Evolutionary conservation across 2,329 filamentous ascomycete genomes (phyloP).

Genomic region (Nothomitra cinnamomea): DNA sequence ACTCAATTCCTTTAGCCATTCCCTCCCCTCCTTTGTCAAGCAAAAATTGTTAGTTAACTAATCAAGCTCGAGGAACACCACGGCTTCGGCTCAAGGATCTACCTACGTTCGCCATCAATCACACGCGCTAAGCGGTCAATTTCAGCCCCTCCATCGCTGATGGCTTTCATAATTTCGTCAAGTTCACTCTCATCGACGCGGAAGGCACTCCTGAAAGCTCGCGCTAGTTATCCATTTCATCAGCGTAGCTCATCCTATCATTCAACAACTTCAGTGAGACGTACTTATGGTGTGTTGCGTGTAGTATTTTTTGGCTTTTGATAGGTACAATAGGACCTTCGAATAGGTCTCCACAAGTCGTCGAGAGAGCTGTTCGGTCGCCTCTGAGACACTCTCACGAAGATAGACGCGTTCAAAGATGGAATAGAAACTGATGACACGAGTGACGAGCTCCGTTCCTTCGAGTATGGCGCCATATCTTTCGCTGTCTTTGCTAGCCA

Average conservation of each 20-base stretch:
- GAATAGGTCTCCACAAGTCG: neutral
- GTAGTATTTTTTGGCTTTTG: neutral
- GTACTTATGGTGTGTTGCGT: neutral
- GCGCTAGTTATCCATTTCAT: neutral
- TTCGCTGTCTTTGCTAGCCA: neutral
- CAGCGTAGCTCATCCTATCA: neutral
- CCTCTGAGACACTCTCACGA: neutral
- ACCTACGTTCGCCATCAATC: neutral
- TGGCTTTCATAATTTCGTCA: neutral
- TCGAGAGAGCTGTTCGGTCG: neutral
- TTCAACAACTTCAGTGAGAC: neutral
- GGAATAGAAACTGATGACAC: neutral
- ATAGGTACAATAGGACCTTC: neutral
- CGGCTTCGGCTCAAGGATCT: neutral
- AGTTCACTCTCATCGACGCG: too few relatives aligned
- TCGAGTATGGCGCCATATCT: neutral
- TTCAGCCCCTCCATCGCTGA: neutral
- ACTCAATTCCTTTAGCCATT: neutral
- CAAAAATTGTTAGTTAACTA: neutral
- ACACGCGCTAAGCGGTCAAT: neutral
- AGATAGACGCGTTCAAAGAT: neutral
- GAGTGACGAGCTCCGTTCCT: neutral
- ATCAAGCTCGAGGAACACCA: too few relatives aligned
- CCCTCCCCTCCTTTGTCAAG: neutral
- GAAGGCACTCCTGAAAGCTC: neutral